phyloP scores from a whole-genome alignment of 371 early-diverging fungal species.

The Circinella minor region DNA sequence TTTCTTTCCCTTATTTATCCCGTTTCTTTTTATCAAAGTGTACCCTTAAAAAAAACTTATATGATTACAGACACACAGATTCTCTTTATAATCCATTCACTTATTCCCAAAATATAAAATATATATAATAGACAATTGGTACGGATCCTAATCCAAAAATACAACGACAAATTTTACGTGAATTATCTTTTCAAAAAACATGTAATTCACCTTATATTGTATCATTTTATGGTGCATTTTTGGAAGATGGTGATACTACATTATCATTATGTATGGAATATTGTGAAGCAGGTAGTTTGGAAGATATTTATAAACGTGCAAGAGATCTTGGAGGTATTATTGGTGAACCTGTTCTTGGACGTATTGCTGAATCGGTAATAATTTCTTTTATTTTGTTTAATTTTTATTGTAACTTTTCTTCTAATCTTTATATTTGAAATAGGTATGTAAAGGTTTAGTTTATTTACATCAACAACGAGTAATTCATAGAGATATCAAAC shows the following conservation, averaged over 20 bases:
- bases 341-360: slow-evolving; percentile 80
- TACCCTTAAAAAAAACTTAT: too few relatives aligned
- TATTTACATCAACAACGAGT: slow-evolving; percentile 79
- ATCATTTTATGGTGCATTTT: slow-evolving; percentile 91
- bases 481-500: slow-evolving; percentile 95
- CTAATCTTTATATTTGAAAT: neutral
- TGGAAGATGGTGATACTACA: slow-evolving; percentile 84
- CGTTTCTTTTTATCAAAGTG: too few relatives aligned
- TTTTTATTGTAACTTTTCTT: too few relatives aligned
- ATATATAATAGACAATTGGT: slow-evolving; percentile 56
- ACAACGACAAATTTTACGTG: slow-evolving; percentile 89
- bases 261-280: slow-evolving; percentile 97
- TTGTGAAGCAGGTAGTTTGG: slow-evolving; percentile 83
- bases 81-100: too few relatives aligned
- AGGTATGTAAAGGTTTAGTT: slow-evolving; percentile 79
- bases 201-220: slow-evolving; percentile 95
- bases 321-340: slow-evolving; percentile 65
- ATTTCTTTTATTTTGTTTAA: too few relatives aligned
- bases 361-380: slow-evolving; percentile 77
- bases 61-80: too few relatives aligned
- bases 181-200: slow-evolving; percentile 84
- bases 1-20: neutral
- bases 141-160: slow-evolving; percentile 72
- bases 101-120: too few relatives aligned
- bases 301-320: slow-evolving; percentile 78